phyloP scores from a whole-genome alignment of 192 early-diverging fungal genomes.

The Coemansia sp. region DNA sequence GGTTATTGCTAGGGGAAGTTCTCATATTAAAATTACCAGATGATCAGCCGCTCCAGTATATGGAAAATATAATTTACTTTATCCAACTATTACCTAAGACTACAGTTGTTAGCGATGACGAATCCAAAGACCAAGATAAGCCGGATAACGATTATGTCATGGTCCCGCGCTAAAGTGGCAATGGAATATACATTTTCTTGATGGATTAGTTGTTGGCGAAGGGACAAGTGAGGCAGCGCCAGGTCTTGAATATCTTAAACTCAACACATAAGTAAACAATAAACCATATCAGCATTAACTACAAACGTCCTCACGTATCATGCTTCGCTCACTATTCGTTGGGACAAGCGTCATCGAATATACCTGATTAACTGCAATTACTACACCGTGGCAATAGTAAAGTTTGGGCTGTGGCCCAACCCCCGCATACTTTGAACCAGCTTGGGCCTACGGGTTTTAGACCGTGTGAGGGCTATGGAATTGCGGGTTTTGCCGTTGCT shows the following conservation, averaged over 20 bases:
- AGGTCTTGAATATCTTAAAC: too few relatives aligned
- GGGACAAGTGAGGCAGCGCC: too few relatives aligned
- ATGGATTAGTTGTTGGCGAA: too few relatives aligned
- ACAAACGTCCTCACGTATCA: too few relatives aligned
- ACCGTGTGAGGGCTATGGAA: conserved; percentile 1
- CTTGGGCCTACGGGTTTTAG: background rate
- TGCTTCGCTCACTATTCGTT: background rate
- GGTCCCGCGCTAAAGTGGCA: too few relatives aligned
- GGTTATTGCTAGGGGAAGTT: too few relatives aligned
- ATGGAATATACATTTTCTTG: too few relatives aligned
- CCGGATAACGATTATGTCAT: background rate
- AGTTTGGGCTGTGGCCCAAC: background rate
- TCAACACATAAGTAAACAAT: too few relatives aligned
- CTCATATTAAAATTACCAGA: too few relatives aligned
- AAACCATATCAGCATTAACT: too few relatives aligned
- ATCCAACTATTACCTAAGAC: background rate
- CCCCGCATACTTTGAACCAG: background rate
- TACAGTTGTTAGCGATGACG: background rate
- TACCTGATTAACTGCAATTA: background rate
- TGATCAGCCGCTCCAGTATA: too few relatives aligned
- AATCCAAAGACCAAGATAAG: background rate
- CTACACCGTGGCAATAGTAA: background rate
- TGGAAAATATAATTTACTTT: background rate
- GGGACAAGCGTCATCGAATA: background rate
- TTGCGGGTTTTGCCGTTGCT: background rate